Conservation (phyloP, 176 grass and related monocot genomes). For the Aegilops umbellulata region DNA sequence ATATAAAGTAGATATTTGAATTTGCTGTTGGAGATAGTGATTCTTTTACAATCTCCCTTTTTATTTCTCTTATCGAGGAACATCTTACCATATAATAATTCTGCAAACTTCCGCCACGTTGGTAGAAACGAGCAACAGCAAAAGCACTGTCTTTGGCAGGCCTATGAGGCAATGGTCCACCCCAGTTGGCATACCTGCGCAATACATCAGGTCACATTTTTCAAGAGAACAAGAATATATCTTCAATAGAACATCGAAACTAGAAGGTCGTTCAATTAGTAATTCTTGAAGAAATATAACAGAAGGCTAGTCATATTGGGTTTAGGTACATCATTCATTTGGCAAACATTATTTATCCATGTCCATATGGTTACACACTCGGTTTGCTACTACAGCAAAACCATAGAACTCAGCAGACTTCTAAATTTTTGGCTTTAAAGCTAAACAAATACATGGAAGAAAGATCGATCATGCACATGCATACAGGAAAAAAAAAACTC, state of each 20-base stretch:
- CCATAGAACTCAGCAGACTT: neutral
- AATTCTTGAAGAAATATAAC: constrained; percentile 18
- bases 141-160: constrained; percentile 86
- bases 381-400: neutral
- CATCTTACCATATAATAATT: constrained; percentile 97
- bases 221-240: neutral
- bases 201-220: neutral
- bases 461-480: neutral
- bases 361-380: neutral
- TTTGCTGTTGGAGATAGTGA: neutral
- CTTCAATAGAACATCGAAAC: constrained; percentile 8
- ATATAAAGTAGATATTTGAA: neutral
- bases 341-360: neutral
- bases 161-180: constrained; percentile 76
- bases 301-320: neutral
- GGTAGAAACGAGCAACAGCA: constrained; percentile 96
- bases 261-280: neutral
- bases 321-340: neutral
- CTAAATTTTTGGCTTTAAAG: neutral
- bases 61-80: constrained; percentile 9
- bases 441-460: neutral
- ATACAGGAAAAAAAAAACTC: neutral
- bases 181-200: constrained; percentile 80
- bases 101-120: constrained; percentile 90
- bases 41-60: neutral